phyloP scores from a whole-genome alignment of 2,329 filamentous ascomycete genomes.

The Aspergillus sp. region DNA sequence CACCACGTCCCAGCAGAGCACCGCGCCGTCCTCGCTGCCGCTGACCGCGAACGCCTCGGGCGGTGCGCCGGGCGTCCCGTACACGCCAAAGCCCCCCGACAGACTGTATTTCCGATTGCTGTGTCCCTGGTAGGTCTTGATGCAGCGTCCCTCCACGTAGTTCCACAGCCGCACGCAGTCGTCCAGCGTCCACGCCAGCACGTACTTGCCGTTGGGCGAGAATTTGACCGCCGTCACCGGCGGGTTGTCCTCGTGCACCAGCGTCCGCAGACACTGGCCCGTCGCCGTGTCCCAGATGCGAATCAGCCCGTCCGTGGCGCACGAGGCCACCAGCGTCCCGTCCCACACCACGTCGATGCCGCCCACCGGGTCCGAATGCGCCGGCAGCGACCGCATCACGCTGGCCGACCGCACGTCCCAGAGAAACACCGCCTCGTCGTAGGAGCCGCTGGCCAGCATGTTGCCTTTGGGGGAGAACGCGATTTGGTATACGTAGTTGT shows the following conservation, averaged over 20 bases:
- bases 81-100: slow-evolving; percentile 77
- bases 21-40: slow-evolving; percentile 82
- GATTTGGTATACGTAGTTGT: slow-evolving; percentile 93
- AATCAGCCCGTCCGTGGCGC: slow-evolving; percentile 86
- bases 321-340: slow-evolving; percentile 87
- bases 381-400: slow-evolving; percentile 86
- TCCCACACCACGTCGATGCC: slow-evolving; percentile 92
- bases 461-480: slow-evolving; percentile 98
- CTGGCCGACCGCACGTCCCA: slow-evolving; percentile 91
- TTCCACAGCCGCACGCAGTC: slow-evolving; percentile 90
- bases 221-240: slow-evolving; percentile 88
- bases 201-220: slow-evolving; percentile 88
- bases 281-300: slow-evolving; percentile 95
- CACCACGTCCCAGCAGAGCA: slow-evolving; percentile 87
- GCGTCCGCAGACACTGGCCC: slow-evolving; percentile 88
- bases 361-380: slow-evolving; percentile 90
- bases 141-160: slow-evolving; percentile 84
- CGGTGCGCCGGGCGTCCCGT: slow-evolving; percentile 42
- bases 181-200: slow-evolving; percentile 89
- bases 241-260: slow-evolving; percentile 95
- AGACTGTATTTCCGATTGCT: slow-evolving; percentile 80
- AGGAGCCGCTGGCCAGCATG: slow-evolving; percentile 90
- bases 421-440: slow-evolving; percentile 94
- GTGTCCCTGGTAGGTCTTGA: slow-evolving; percentile 97
- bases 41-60: slow-evolving; percentile 68